These are phyloP conservation scores for Claviceps humidiphila DNA, from an alignment of 2,329 filamentous ascomycete species.

Conservation along the genomic window DNA sequence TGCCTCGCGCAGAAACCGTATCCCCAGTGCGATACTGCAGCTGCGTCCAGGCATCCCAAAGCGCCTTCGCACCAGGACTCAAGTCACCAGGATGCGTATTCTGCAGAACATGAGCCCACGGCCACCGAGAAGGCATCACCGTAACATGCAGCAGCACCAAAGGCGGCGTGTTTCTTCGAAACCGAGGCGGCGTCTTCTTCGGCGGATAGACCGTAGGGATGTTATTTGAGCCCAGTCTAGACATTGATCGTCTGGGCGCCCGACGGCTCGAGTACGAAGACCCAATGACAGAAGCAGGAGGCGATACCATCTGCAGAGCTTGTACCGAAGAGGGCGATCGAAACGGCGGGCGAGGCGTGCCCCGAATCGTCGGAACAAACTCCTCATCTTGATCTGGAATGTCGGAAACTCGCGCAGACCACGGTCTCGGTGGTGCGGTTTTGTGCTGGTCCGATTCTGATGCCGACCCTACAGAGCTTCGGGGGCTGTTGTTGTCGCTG, in stretches of 20 bases:
- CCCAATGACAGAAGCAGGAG: conserved; percentile 41
- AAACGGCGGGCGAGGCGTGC: conserved; percentile 50
- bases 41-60: conserved; percentile 52
- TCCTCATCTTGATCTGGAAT: conserved; percentile 34
- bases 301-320: conserved; percentile 60
- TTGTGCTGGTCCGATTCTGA: conserved; percentile 22
- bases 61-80: conserved; percentile 31
- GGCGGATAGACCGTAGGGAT: conserved; percentile 39
- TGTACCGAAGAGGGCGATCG: conserved; percentile 56
- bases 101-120: conserved; percentile 46
- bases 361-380: conserved; percentile 41
- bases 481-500: conserved; percentile 41
- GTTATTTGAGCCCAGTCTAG: conserved; percentile 42
- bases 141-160: conserved; percentile 69
- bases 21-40: conserved; percentile 59
- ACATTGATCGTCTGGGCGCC: conserved; percentile 33
- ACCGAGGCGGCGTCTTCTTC: conserved; percentile 44
- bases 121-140: conserved; percentile 55
- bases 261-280: conserved; percentile 43
- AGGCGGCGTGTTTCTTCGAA: conserved; percentile 46
- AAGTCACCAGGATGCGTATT: conserved; percentile 26
- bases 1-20: conserved; percentile 58
- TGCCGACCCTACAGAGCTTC: conserved; percentile 43
- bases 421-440: conserved; percentile 12
- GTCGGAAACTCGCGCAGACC: conserved; percentile 34